These are phyloP conservation scores for Inosperma sp. DNA, from an alignment of 768 basidiomycete species.

Conservation along the genomic window DNA sequence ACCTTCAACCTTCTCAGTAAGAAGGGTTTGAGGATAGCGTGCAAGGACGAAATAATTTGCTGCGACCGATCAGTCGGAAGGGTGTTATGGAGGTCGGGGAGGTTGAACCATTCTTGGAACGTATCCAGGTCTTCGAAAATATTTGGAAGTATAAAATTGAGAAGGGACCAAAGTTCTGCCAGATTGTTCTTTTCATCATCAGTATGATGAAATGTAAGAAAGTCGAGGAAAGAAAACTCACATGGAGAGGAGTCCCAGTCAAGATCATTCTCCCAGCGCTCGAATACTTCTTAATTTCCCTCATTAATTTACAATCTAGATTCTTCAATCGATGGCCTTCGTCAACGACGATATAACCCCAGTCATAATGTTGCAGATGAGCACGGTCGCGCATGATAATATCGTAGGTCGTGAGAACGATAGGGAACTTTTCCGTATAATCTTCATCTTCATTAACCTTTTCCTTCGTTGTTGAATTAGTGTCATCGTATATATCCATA, in stretches of 20 bases:
- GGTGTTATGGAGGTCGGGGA: conserved; percentile 55
- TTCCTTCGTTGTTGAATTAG: background rate
- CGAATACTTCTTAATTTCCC: conserved; percentile 82
- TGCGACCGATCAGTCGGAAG: conserved; percentile 56
- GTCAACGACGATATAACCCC: conserved; percentile 94
- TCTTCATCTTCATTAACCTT: conserved; percentile 18
- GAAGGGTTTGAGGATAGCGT: conserved; percentile 93
- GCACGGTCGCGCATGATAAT: conserved; percentile 82
- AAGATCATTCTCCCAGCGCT: conserved; percentile 88
- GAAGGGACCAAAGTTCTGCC: conserved; percentile 88
- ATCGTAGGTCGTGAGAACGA: conserved; percentile 90
- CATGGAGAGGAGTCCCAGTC: conserved; percentile 95
- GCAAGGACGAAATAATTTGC: conserved; percentile 71
- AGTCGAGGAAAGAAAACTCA: conserved; percentile 32
- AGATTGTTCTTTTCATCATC: conserved; percentile 84
- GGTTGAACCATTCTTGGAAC: conserved; percentile 90
- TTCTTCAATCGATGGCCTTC: conserved; percentile 97
- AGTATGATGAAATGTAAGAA: conserved; percentile 2
- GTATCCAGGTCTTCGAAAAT: conserved; percentile 86
- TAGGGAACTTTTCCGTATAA: conserved; percentile 48
- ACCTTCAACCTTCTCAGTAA: conserved; percentile 85
- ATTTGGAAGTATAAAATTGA: conserved; percentile 94
- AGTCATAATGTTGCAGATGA: conserved; percentile 57
- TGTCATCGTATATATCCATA: conserved; percentile 15
- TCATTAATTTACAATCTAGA: conserved; percentile 83